Evolutionary conservation across 257 asterid genomes (phyloP).

Genomic region (Ilex asprella): DNA sequence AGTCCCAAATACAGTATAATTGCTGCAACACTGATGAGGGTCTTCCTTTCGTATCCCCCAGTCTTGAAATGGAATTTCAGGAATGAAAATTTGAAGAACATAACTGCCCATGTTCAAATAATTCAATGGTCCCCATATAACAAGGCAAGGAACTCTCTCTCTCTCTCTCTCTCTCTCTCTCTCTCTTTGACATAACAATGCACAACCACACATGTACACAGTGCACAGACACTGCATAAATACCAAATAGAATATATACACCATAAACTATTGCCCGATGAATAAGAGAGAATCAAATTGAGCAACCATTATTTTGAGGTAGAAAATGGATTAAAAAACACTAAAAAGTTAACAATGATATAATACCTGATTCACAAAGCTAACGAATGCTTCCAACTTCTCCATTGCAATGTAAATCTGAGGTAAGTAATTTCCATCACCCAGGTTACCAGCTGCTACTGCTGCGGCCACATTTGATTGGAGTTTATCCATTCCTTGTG

Average conservation of each 20-base stretch:
- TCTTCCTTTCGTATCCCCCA: too few species aligned
- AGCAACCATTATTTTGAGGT: neutral
- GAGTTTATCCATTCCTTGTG: slow-evolving; percentile 81
- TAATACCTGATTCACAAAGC: slow-evolving; percentile 77
- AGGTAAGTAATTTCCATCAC: slow-evolving; percentile 53
- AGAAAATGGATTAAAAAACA: slow-evolving; percentile 3
- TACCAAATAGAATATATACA: neutral
- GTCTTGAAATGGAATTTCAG: too few species aligned
- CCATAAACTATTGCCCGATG: neutral
- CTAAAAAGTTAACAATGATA: neutral
- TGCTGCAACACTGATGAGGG: too few species aligned
- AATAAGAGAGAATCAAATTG: neutral
- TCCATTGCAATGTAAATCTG: slow-evolving; percentile 60
- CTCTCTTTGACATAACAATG: too few species aligned
- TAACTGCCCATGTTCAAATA: too few species aligned
- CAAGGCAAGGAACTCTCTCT: too few species aligned
- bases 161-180: too few species aligned
- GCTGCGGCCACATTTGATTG: slow-evolving; percentile 52
- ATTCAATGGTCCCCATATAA: too few species aligned
- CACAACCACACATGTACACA: too few species aligned
- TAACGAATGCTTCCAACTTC: slow-evolving; percentile 56
- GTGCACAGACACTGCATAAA: neutral
- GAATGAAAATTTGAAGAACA: too few species aligned
- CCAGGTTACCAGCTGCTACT: slow-evolving; percentile 44
- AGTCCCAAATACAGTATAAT: too few species aligned